Evolutionary conservation across 78 protist species (phyloP), one percentile per base, ranked within the genome.

Genomic region (Tieghemostelium lacteum): DNA sequence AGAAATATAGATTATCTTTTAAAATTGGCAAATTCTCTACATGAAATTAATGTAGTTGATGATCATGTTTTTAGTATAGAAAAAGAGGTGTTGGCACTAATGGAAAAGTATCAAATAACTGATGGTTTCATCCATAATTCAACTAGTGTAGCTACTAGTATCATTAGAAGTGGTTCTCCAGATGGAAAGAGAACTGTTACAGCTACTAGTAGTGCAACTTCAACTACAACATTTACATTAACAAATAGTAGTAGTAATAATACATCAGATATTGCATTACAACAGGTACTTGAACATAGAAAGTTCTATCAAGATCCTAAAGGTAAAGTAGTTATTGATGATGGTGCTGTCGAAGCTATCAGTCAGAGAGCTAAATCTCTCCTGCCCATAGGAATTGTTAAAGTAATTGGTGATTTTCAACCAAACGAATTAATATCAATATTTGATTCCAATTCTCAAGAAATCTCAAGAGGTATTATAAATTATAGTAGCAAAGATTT

Each of bases 1-100:
- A 40, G 93, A 63, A 92, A 92, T 36, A 31, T 65, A 4, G 95
- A 92, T 54, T 92, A 92, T 45, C 66, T 92, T 24, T 28, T 86
- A 2, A 60, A 62, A 17, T 72, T 92, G 16, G 95, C 92, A 10
- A 62, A 40, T 16, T 62, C 75, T 14, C 36, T 92, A 2, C 66
- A 64, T 50, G 66, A 61, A 19, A 73, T 87, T 87, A 87, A 69
- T 22, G 75, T 76, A 0, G 66, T n/a, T 0, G 94, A 91, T 66
- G 67, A 73, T 12, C 94, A 91, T 45, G 92, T 91, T 34, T 66
- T 49, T 31, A 66, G 33, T 22, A 64, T 91, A 22, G 86, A 78
- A 20, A 16, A 24, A 36, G 4, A 14, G 4, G 80, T 89, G 20
- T 37, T 74, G 50, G 73, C 45, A 5, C 19, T 86, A 6, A 75